Percentiles rank a stretch among this genome's conserved stretches.
Conservation (phyloP, 2,329 filamentous ascomycete species). For the Diaporthe velutina region DNA sequence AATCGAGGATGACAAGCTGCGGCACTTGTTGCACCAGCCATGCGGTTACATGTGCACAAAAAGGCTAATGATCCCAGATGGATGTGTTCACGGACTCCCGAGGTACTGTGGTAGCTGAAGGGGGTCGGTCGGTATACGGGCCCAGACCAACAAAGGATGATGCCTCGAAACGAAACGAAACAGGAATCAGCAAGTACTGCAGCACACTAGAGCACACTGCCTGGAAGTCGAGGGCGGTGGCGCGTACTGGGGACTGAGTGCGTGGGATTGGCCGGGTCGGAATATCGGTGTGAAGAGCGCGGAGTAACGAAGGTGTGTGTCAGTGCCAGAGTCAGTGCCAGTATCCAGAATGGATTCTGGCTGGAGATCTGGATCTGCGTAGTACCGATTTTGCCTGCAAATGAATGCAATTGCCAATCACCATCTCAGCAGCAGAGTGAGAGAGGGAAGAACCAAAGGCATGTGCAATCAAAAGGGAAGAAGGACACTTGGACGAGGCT, state of each 20-base stretch:
- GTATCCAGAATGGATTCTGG: constrained; percentile 18
- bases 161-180: constrained; percentile 32
- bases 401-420: constrained; percentile 34
- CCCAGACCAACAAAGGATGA: constrained; percentile 25
- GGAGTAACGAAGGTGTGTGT: constrained; percentile 10
- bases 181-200: background rate
- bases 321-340: constrained; percentile 12
- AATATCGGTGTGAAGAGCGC: constrained; percentile 31
- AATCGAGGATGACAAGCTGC: constrained; percentile 25
- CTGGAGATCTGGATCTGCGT: constrained; percentile 24
- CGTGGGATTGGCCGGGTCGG: constrained; percentile 21
- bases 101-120: constrained; percentile 13
- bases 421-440: constrained; percentile 11
- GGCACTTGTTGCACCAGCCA: constrained; percentile 35
- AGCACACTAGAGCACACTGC: background rate
- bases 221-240: constrained; percentile 19
- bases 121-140: constrained; percentile 17
- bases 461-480: constrained; percentile 31
- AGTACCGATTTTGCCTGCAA: constrained; percentile 28
- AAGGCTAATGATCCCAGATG: constrained; percentile 29
- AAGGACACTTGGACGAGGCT: constrained; percentile 32
- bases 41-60: constrained; percentile 35
- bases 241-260: background rate
- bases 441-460: constrained; percentile 2
- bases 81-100: constrained; percentile 13